phyloP scores from a whole-genome alignment of 345 rosid genomes.

The Acer negundo region DNA sequence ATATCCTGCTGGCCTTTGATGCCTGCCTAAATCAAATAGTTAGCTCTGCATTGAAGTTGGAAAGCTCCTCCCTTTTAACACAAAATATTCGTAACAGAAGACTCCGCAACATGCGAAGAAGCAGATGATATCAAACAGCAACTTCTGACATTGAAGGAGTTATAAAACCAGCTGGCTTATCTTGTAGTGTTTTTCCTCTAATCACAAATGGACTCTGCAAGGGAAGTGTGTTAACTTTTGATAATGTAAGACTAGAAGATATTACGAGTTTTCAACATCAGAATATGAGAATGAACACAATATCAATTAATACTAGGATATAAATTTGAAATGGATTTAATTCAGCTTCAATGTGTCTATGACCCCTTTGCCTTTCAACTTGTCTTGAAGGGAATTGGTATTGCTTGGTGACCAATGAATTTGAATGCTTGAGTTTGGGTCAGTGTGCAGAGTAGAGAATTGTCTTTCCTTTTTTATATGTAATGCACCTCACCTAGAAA shows the following conservation, averaged over 20 bases:
- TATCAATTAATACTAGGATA: not conserved
- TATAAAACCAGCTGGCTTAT: conserved; percentile 18
- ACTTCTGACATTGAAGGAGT: conserved; percentile 9
- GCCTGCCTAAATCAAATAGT: not conserved
- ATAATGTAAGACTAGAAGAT: not conserved
- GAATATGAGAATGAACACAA: not conserved
- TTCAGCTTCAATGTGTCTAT: too few species aligned
- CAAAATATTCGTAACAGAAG: not conserved
- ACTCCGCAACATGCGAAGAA: not conserved
- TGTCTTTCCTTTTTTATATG: too few species aligned
- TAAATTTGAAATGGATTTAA: not conserved
- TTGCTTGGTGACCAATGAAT: too few species aligned
- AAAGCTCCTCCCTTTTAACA: conserved; percentile 9
- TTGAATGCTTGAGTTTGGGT: too few species aligned
- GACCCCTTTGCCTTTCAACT: too few species aligned
- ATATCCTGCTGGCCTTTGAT: not conserved
- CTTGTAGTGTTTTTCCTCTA: conserved; percentile 11
- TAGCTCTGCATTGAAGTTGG: not conserved
- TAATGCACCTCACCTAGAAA: too few species aligned
- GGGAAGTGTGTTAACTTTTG: conserved; percentile 3
- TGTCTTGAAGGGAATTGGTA: too few species aligned
- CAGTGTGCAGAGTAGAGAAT: too few species aligned
- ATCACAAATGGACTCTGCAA: conserved; percentile 33
- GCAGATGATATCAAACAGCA: conserved; percentile 3
- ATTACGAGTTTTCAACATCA: not conserved